Evolutionary conservation across 495 filamentous ascomycete species (phyloP).

Genomic region (Ramalina intermedia): DNA sequence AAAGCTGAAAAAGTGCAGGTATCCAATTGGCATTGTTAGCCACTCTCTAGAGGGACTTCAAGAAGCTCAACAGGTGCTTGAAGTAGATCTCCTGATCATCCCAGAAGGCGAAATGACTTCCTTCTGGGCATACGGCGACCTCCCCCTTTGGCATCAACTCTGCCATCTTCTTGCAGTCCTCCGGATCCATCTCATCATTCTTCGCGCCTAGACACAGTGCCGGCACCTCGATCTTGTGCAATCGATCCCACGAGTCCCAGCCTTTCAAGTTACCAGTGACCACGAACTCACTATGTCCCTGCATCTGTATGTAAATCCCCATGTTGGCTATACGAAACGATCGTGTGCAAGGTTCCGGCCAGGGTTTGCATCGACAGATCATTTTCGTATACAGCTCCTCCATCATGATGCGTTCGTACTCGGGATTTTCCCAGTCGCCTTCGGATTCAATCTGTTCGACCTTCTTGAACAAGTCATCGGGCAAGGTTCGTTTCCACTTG

Average conservation of each 20-base stretch:
- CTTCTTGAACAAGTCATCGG: background rate
- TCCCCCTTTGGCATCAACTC: conserved; percentile 4
- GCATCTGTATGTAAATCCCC: conserved; percentile 4
- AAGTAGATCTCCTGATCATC: conserved; percentile 8
- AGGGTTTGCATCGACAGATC: conserved; percentile 5
- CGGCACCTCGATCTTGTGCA: conserved; percentile 1
- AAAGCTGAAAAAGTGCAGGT: too few species aligned
- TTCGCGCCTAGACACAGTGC: conserved; percentile 3
- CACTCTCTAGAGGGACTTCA: conserved; percentile 5
- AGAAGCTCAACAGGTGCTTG: background rate
- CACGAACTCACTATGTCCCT: conserved; percentile 6
- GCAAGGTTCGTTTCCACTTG: conserved; percentile 5
- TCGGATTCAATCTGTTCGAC: conserved; percentile 3
- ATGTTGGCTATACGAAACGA: conserved; percentile 5
- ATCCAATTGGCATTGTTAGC: too few species aligned
- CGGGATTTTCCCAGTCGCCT: conserved; percentile 7
- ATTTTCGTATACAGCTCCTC: conserved; percentile 7
- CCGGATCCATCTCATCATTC: conserved; percentile 9
- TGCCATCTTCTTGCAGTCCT: conserved; percentile 7
- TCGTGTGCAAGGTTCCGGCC: conserved; percentile 7
- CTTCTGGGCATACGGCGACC: conserved; percentile 1
- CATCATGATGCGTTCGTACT: conserved; percentile 10
- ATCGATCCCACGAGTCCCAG: conserved; percentile 6
- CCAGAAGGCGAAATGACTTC: conserved; percentile 7
- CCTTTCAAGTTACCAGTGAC: conserved; percentile 7